Evolutionary conservation across 1,284 basidiomycete species (phyloP).

Genomic region (Lentinus polychrous): DNA sequence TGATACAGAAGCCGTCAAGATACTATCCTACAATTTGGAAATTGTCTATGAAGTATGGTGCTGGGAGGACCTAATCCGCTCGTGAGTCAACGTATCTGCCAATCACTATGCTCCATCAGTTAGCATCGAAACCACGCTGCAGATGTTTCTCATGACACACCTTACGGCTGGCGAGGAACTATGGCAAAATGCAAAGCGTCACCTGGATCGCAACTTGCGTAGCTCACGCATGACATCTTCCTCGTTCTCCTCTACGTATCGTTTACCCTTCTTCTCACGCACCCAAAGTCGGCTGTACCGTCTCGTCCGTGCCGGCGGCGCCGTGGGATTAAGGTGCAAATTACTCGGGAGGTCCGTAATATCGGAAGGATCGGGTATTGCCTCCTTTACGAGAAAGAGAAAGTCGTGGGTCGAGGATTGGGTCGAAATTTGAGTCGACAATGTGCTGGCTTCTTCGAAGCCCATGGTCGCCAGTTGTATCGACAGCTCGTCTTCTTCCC

Average conservation of each 20-base stretch:
- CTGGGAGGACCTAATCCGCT: neutral
- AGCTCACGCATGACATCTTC: neutral
- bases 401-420: neutral
- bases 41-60: neutral
- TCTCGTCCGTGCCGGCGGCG: neutral
- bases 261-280: slow-evolving; percentile 14
- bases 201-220: neutral
- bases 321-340: neutral
- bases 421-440: too few species aligned
- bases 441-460: too few species aligned
- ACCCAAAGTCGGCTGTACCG: slow-evolving; percentile 12
- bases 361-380: neutral
- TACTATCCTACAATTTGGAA: too few species aligned
- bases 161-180: neutral
- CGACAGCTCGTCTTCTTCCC: too few species aligned
- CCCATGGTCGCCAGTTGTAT: too few species aligned
- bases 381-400: neutral
- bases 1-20: too few species aligned
- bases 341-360: neutral
- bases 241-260: slow-evolving; percentile 10
- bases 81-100: neutral
- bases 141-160: neutral
- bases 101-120: neutral
- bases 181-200: neutral
- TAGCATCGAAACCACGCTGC: neutral